These are phyloP conservation scores for Pyrenophora seminiperda DNA, from an alignment of 2,329 filamentous ascomycete species.

Conservation along the genomic window DNA sequence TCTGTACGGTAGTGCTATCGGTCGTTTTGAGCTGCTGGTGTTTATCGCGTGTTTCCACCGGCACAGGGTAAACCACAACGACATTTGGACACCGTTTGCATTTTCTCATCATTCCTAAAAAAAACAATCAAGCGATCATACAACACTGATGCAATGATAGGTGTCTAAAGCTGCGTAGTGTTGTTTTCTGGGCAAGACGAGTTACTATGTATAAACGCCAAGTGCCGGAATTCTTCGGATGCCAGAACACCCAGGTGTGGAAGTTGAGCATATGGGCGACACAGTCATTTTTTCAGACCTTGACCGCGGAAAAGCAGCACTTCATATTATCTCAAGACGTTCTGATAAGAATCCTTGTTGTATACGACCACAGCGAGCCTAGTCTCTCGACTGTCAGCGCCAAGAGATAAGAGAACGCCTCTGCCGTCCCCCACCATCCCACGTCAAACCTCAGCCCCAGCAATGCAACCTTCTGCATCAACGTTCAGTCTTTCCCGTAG, in stretches of 20 bases:
- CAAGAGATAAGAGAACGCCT: constrained; percentile 47
- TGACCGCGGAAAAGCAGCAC: constrained; percentile 42
- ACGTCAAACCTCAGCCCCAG: constrained; percentile 23
- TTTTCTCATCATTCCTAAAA: background rate
- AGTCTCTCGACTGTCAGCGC: constrained; percentile 28
- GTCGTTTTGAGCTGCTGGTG: background rate
- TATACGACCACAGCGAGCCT: constrained; percentile 20
- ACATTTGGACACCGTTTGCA: background rate
- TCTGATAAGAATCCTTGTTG: constrained; percentile 39
- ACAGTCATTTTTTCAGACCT: constrained; percentile 28
- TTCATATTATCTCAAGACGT: constrained; percentile 32
- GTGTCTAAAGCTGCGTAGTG: background rate
- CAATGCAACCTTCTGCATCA: constrained; percentile 23
- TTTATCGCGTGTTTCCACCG: constrained; percentile 12
- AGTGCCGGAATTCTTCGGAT: background rate
- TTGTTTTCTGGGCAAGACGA: background rate
- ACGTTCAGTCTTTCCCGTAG: constrained; percentile 20
- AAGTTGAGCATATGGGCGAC: constrained; percentile 19
- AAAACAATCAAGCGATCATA: constrained; percentile 7
- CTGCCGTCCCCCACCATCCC: constrained; percentile 41
- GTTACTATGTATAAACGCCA: constrained; percentile 12
- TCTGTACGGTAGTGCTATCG: background rate
- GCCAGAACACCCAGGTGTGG: constrained; percentile 4
- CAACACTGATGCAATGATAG: background rate
- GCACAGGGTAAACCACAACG: background rate